A percentile compares a stretch with the other conserved stretches of the same genome.
phyloP scores from a whole-genome alignment of 805 yeast genomes.

The Wickerhamomyces pijperi region DNA sequence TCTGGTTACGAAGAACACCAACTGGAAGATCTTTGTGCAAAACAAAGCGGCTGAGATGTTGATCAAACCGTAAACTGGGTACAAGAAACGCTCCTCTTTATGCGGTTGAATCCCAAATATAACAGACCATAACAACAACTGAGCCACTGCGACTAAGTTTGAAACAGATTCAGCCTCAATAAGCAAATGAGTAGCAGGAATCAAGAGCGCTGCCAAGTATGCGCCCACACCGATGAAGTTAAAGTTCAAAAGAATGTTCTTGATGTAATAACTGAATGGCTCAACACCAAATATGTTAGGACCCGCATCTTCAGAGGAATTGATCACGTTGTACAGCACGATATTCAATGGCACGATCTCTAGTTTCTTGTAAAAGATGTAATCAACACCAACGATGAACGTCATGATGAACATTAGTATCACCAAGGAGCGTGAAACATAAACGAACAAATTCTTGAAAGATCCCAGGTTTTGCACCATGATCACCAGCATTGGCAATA shows the following conservation, averaged over 20 bases:
- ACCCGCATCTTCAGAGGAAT: slow-evolving; percentile 56
- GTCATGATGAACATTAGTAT: background rate
- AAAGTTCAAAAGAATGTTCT: slow-evolving; percentile 67
- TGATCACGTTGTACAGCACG: slow-evolving; percentile 67
- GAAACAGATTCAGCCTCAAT: slow-evolving; percentile 4
- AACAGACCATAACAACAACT: slow-evolving; percentile 53
- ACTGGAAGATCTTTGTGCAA: slow-evolving; percentile 14
- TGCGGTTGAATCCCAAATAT: slow-evolving; percentile 74
- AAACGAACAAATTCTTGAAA: background rate
- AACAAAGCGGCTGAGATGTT: slow-evolving; percentile 50
- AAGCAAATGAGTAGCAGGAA: slow-evolving; percentile 16
- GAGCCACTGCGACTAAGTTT: slow-evolving; percentile 26
- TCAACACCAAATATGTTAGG: slow-evolving; percentile 89
- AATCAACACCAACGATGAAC: slow-evolving; percentile 37
- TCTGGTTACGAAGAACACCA: slow-evolving; percentile 1
- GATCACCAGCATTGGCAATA: slow-evolving; percentile 30
- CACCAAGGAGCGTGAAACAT: slow-evolving; percentile 4
- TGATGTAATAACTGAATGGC: slow-evolving; percentile 59
- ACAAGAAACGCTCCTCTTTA: slow-evolving; percentile 86
- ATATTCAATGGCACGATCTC: slow-evolving; percentile 74
- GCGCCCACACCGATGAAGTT: slow-evolving; percentile 39
- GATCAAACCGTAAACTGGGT: slow-evolving; percentile 71
- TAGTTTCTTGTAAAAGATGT: slow-evolving; percentile 45
- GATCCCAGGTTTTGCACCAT: slow-evolving; percentile 3
- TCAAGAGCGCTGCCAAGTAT: slow-evolving; percentile 24